These are phyloP conservation scores for Euphrasia confusa DNA, from an alignment of 257 asterid species.

Conservation along the genomic window DNA sequence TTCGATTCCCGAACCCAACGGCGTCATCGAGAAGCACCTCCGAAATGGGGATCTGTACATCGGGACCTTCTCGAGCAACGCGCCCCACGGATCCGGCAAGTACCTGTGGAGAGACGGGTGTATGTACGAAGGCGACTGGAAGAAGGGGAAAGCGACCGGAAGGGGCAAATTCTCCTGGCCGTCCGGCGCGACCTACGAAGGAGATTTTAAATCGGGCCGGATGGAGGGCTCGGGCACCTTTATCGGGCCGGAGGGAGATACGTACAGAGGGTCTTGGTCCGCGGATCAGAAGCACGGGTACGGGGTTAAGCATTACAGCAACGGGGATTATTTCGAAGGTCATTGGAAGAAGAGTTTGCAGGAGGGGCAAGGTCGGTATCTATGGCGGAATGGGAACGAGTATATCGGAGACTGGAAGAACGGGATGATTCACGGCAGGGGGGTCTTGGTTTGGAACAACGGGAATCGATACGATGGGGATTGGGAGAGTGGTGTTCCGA, in stretches of 20 bases:
- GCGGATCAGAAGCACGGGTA: slow-evolving; percentile 82
- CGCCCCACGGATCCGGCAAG: slow-evolving; percentile 95
- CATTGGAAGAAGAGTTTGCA: slow-evolving; percentile 73
- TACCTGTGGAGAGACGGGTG: slow-evolving; percentile 93
- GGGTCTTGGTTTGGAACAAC: slow-evolving; percentile 75
- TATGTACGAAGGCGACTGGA: slow-evolving; percentile 98
- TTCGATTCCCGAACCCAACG: slow-evolving; percentile 25
- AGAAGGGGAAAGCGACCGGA: slow-evolving; percentile 84
- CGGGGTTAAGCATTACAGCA: slow-evolving; percentile 72
- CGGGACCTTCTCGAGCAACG: slow-evolving; percentile 65
- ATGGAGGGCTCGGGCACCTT: slow-evolving; percentile 91
- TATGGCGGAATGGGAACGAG: slow-evolving; percentile 83
- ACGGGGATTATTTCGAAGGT: slow-evolving; percentile 89
- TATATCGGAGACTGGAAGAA: slow-evolving; percentile 84
- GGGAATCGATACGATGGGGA: slow-evolving; percentile 77
- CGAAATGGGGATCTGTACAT: slow-evolving; percentile 92
- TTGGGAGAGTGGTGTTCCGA: slow-evolving; percentile 82
- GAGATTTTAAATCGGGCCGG: slow-evolving; percentile 84
- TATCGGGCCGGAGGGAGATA: slow-evolving; percentile 76
- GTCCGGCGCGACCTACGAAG: slow-evolving; percentile 86
- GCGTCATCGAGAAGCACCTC: slow-evolving; percentile 55
- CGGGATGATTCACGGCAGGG: slow-evolving; percentile 79
- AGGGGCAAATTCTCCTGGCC: slow-evolving; percentile 95
- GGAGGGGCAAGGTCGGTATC: slow-evolving; percentile 84
- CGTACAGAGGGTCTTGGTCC: slow-evolving; percentile 71